A percentile compares a stretch with the other conserved stretches of the same genome.
phyloP scores from a whole-genome alignment of 257 asterid genomes.

The Solanum stenotomum region DNA sequence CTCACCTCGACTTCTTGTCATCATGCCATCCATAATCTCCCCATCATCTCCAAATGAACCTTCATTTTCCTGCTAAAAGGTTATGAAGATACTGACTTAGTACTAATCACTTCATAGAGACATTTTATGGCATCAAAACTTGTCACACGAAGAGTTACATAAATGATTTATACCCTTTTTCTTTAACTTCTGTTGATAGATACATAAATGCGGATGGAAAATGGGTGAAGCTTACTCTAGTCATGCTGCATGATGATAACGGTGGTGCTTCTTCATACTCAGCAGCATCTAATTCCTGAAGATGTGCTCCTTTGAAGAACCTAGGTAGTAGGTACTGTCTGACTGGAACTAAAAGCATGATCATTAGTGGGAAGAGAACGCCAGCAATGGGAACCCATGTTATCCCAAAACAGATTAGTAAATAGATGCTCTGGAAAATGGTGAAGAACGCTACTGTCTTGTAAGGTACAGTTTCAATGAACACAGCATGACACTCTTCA shows the following conservation, averaged over 20 bases:
- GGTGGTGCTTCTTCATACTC: conserved; percentile 14
- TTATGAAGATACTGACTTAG: background rate
- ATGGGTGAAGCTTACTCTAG: conserved; percentile 7
- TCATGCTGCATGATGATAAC: conserved; percentile 2
- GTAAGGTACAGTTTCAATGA: conserved; percentile 12
- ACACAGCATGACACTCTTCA: conserved; percentile 11
- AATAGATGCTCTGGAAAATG: conserved; percentile 10
- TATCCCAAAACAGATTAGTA: conserved; percentile 13
- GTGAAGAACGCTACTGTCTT: conserved; percentile 13
- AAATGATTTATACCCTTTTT: background rate
- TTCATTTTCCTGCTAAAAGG: background rate
- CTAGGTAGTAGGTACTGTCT: conserved; percentile 8
- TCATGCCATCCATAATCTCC: conserved; percentile 7
- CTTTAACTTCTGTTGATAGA: background rate
- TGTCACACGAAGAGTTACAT: background rate
- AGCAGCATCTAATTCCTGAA: conserved; percentile 12
- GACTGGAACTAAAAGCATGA: conserved; percentile 17
- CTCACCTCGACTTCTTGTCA: conserved; percentile 16
- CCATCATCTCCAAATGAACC: conserved; percentile 6
- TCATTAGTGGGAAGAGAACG: conserved; percentile 10
- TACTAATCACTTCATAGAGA: background rate
- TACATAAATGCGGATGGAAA: background rate
- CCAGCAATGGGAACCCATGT: conserved; percentile 19
- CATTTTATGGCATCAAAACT: background rate
- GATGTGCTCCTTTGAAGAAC: conserved; percentile 12